Evolutionary conservation across 352 stramenopile genomes (phyloP), one percentile per base, ranked within the genome.

Genomic region (Phytopythium vexans): DNA sequence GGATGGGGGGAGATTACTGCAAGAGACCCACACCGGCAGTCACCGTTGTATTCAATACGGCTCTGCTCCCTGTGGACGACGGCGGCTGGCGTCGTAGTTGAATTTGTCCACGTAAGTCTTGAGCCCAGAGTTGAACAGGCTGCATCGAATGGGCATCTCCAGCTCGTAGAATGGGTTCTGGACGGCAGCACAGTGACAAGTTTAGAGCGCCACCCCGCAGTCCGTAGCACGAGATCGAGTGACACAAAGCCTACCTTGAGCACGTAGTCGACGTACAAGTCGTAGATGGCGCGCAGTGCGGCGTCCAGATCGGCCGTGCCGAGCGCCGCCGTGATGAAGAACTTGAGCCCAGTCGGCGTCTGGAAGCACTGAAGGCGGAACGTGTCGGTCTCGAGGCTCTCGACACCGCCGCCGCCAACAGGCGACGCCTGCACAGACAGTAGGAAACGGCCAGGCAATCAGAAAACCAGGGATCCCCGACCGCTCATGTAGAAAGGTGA

Each of bases 81-180:
- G 80, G 1, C 74, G 66, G 33, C 58, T 65, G 52, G 74, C 87
- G 41, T 89, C 79, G 8, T 71, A 27, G 56, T 94, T 94, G 58
- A 92, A 89, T 56, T 85, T 92, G 60, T 96, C 87, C 21, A 97
- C 85, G 35, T 94, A 91, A 3, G 59, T 72, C 59, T 96, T 92
- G 56, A 98, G 79, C 50, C 89, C 75, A 14, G 72, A 56, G 54
- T 96, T 93, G 67, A 98, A 98, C 36, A 97, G 74, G 38, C 89
- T 90, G 72, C 92, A 98, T 39, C 92, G 89, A 61, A 98, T 97
- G 9, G 92, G 91, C 89, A 97, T 97, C 64, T 98, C 92, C 32
- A 97, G 75, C 66, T 98, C 91, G 64, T 98, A 97, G 60, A 98
- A 98, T 11, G 92, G 92, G 57, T 98, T 98, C 88, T 91, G 37